Evolutionary conservation across 176 grass and related monocot species (phyloP).

Genomic region (Hsuehochloa calcarea): DNA sequence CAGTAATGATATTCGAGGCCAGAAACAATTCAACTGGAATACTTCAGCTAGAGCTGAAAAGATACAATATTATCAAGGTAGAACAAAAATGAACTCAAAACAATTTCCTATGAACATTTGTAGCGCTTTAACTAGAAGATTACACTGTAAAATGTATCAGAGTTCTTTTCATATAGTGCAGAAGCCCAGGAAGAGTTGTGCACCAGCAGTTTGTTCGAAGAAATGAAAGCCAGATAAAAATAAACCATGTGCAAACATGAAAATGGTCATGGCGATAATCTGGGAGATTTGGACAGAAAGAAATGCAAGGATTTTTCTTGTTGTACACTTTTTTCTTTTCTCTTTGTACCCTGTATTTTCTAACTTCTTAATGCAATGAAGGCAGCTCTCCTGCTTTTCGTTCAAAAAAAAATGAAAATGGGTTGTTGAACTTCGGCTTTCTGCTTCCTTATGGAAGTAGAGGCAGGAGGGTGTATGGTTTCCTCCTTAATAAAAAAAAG

Average conservation of each 20-base stretch:
- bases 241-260: not conserved
- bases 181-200: not conserved
- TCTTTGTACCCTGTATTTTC: too few relatives aligned
- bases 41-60: constrained; percentile 44
- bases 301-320: too few relatives aligned
- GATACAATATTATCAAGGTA: not conserved
- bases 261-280: not conserved
- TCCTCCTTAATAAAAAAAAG: not conserved
- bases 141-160: not conserved
- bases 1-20: constrained; percentile 5
- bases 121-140: not conserved
- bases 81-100: not conserved
- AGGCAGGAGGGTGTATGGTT: not conserved
- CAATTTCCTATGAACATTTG: not conserved
- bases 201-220: not conserved
- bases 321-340: too few relatives aligned
- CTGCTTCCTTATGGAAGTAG: not conserved
- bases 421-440: not conserved
- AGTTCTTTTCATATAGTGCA: not conserved
- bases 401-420: not conserved
- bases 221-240: not conserved
- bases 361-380: too few relatives aligned
- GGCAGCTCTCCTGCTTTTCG: too few relatives aligned
- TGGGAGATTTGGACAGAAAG: too few relatives aligned
- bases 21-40: constrained; percentile 36